Base-by-base conservation (phyloP, 139 green algal genomes). In the Penium margaritaceum region DNA sequence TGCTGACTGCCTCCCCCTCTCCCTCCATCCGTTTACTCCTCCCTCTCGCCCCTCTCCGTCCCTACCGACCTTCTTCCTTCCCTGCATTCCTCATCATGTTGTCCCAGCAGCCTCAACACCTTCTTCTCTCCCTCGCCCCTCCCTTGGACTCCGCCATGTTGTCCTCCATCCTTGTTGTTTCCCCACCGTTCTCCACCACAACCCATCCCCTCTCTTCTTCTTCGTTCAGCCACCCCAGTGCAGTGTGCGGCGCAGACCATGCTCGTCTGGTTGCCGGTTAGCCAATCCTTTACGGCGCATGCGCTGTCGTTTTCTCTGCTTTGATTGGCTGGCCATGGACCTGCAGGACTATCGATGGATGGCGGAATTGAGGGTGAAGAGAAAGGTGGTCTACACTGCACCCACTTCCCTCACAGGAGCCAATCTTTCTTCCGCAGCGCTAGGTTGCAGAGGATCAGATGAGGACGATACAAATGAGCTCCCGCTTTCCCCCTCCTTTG, bases 291-390 rank as follows among this genome's bases (percentile, higher is more conserved):
- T 0, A 33, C n/a, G 9, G 15, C 47, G 47, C 12, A n/a, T n/a
- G n/a, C n/a, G n/a, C n/a, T n/a, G n/a, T n/a, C n/a, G n/a, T n/a
- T n/a, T n/a, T n/a, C n/a, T n/a, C n/a, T n/a, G n/a, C n/a, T n/a
- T n/a, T n/a, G n/a, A n/a, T n/a, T n/a, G n/a, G n/a, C n/a, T n/a
- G n/a, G n/a, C n/a, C n/a, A n/a, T 27, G 47, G 29, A 21, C 44
- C 30, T 6, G 66, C 67, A 74, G 67, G 67, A 74, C 55, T 74
- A 41, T 32, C 67, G 67, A 0, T 74, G 67, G 67, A 67, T 57
- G 55, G 67, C 70, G 41, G 39, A n/a, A 29, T n/a, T 74, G 43
- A 30, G 41, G 44, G 21, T 74, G 14, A 38, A 43, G 24, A 62
- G 35, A 17, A 39, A 66, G 43, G 24, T 30, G 1, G 27, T 24